Conservation (phyloP, 306 rosid genomes). For the Pyrus betulifolia region DNA sequence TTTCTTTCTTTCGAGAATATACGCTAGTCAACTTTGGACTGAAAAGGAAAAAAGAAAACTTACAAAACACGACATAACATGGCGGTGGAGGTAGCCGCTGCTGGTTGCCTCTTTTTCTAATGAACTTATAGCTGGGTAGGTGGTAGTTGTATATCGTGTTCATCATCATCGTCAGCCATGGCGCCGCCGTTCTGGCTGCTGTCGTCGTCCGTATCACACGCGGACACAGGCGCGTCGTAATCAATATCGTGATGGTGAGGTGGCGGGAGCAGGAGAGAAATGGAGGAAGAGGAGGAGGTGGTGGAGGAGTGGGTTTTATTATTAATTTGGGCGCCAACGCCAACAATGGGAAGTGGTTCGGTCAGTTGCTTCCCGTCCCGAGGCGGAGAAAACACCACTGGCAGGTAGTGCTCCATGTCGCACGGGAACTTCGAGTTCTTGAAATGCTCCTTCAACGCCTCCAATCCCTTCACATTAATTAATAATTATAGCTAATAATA, state of each 20-base stretch:
- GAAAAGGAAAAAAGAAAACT: too few relatives aligned
- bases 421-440: constrained; percentile 95
- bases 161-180: not conserved
- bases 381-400: constrained; percentile 75
- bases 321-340: constrained; percentile 36
- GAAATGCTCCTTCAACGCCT: constrained; percentile 85
- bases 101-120: too few relatives aligned
- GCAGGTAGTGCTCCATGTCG: constrained; percentile 74
- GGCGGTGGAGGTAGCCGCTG: not conserved
- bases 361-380: constrained; percentile 71
- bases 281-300: not conserved
- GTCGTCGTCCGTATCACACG: not conserved
- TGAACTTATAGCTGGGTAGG: not conserved
- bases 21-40: too few relatives aligned
- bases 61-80: not conserved
- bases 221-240: constrained; percentile 1
- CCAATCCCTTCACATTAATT: constrained; percentile 53
- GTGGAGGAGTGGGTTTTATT: not conserved
- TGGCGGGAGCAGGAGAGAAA: not conserved
- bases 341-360: constrained; percentile 61
- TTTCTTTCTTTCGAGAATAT: too few relatives aligned
- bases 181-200: constrained; percentile 34
- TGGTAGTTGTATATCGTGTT: not conserved
- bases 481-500: too few relatives aligned
- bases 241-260: constrained; percentile 5